These are phyloP conservation scores for Pseudocercospora ulei DNA, from an alignment of 2,329 filamentous ascomycete genomes.

Conservation along the genomic window DNA sequence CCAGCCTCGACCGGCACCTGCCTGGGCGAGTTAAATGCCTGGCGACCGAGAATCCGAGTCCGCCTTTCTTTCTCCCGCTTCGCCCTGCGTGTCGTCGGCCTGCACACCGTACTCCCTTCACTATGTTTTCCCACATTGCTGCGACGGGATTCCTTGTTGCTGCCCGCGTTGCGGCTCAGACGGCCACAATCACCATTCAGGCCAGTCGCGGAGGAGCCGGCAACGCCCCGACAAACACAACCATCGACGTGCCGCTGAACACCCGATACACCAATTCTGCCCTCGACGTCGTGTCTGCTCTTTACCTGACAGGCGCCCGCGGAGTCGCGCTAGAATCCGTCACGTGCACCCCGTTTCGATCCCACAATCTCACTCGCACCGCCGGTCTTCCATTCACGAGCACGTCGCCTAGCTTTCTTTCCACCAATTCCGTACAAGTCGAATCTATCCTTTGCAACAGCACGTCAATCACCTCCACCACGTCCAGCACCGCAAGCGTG, in stretches of 20 bases:
- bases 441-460: slow-evolving; percentile 23
- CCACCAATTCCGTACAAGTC: slow-evolving; percentile 26
- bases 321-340: slow-evolving; percentile 20
- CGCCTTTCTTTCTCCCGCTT: too few relatives aligned
- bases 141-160: slow-evolving; percentile 11
- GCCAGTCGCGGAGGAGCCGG: slow-evolving; percentile 26
- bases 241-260: slow-evolving; percentile 24
- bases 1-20: too few relatives aligned
- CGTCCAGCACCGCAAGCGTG: slow-evolving; percentile 7
- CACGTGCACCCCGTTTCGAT: slow-evolving; percentile 24
- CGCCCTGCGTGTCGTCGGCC: too few relatives aligned
- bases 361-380: slow-evolving; percentile 20
- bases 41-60: too few relatives aligned
- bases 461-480: slow-evolving; percentile 3
- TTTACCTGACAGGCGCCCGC: slow-evolving; percentile 24
- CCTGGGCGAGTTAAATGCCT: too few relatives aligned
- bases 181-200: slow-evolving; percentile 23
- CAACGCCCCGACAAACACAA: slow-evolving; percentile 24
- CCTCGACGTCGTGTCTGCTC: slow-evolving; percentile 24
- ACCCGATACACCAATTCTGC: slow-evolving; percentile 22
- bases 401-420: slow-evolving; percentile 20
- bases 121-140: slow-evolving; percentile 12
- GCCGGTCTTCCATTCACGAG: slow-evolving; percentile 25
- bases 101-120: too few relatives aligned
- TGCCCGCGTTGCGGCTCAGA: slow-evolving; percentile 17